Percentiles rank a stretch among this genome's conserved stretches.
Evolutionary conservation across 306 rosid genomes (phyloP).

Genomic region (Rosa persica): DNA sequence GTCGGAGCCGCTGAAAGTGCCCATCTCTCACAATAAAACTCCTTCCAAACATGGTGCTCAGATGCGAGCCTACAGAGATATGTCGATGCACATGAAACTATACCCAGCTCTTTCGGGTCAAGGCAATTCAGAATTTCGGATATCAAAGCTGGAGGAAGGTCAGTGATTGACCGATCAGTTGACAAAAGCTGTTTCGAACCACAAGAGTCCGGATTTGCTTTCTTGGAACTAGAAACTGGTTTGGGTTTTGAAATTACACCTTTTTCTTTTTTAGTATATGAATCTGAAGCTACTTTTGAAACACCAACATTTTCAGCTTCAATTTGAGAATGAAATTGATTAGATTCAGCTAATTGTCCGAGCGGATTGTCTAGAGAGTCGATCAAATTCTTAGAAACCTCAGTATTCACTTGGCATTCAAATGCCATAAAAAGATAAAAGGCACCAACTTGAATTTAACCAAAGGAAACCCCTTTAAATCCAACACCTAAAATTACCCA

Average conservation of each 20-base stretch:
- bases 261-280: conserved; percentile 28
- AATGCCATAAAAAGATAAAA: conserved; percentile 74
- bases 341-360: conserved; percentile 37
- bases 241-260: conserved; percentile 31
- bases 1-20: conserved; percentile 57
- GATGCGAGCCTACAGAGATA: conserved; percentile 60
- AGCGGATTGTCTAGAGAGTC: conserved; percentile 34
- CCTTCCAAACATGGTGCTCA: conserved; percentile 96
- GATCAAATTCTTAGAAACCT: conserved; percentile 49
- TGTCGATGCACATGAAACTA: conserved; percentile 75
- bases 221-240: conserved; percentile 31
- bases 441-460: not conserved
- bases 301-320: conserved; percentile 20
- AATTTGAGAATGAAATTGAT: conserved; percentile 27
- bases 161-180: conserved; percentile 58
- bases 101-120: conserved; percentile 87
- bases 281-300: conserved; percentile 26
- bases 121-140: conserved; percentile 83
- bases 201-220: conserved; percentile 34
- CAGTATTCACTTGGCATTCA: conserved; percentile 62
- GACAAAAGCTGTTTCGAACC: conserved; percentile 31
- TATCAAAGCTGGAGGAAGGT: conserved; percentile 75
- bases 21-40: conserved; percentile 91
- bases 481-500: not conserved
- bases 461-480: not conserved